Evolutionary conservation across 2,329 filamentous ascomycete species (phyloP).

Genomic region (Cladosporium sp.): DNA sequence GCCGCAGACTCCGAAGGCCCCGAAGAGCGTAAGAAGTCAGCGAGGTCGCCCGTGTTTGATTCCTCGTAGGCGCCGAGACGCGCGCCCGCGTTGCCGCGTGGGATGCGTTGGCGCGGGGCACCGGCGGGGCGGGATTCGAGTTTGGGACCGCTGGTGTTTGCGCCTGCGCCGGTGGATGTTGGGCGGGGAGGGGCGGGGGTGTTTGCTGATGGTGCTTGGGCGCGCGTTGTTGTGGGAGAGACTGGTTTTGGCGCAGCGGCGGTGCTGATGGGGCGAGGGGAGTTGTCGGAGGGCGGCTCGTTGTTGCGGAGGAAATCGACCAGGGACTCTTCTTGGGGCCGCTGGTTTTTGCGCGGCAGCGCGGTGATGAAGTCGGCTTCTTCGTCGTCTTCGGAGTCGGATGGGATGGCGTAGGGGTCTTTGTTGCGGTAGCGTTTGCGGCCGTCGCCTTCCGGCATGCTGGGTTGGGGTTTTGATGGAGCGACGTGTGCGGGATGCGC

Average conservation of each 20-base stretch:
- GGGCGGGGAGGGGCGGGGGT: constrained; percentile 14
- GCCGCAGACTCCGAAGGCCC: neutral
- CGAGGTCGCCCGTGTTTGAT: constrained; percentile 36
- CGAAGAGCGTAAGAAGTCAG: constrained; percentile 26
- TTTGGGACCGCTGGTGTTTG: constrained; percentile 13
- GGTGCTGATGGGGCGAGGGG: constrained; percentile 13
- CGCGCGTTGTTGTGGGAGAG: constrained; percentile 20
- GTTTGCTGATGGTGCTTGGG: constrained; percentile 1
- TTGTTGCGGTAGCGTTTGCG: constrained; percentile 72
- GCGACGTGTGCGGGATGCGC: too few relatives aligned
- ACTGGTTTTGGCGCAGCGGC: constrained; percentile 19
- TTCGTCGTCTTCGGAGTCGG: constrained; percentile 52
- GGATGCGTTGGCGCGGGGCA: constrained; percentile 20
- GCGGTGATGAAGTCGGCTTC: constrained; percentile 35
- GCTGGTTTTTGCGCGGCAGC: constrained; percentile 34
- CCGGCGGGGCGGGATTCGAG: constrained; percentile 17
- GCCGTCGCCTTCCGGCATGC: constrained; percentile 37
- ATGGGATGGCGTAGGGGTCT: constrained; percentile 91
- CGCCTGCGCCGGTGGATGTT: neutral
- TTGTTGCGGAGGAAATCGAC: constrained; percentile 69
- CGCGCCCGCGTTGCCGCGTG: constrained; percentile 14
- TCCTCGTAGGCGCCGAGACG: constrained; percentile 12
- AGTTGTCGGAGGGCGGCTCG: constrained; percentile 50
- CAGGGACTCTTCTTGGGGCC: constrained; percentile 56
- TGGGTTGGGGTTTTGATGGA: neutral